phyloP scores from a whole-genome alignment of 1,139 yeast species.

The Candida sp. region DNA sequence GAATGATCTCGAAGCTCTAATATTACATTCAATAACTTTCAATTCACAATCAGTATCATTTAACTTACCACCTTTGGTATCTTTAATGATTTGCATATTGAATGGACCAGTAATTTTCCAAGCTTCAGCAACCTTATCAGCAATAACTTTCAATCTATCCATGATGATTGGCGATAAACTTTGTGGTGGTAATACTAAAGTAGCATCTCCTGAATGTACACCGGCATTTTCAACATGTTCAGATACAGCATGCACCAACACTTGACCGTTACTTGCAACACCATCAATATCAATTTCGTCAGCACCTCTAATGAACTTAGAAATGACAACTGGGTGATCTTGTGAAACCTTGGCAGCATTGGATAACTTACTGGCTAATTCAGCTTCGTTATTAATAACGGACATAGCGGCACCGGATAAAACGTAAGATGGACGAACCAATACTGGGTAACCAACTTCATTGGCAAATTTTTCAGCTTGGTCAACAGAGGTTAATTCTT shows the following conservation, averaged over 20 bases:
- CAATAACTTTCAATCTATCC: constrained; percentile 68
- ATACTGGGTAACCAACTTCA: constrained; percentile 88
- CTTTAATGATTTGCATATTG: constrained; percentile 95
- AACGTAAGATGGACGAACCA: constrained; percentile 97
- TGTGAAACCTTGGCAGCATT: constrained; percentile 91
- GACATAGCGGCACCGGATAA: constrained; percentile 99
- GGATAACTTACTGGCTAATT: constrained; percentile 74
- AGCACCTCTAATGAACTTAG: constrained; percentile 94
- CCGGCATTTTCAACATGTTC: constrained; percentile 99
- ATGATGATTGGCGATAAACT: constrained; percentile 56
- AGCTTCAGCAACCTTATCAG: constrained; percentile 90
- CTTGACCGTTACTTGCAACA: constrained; percentile 86
- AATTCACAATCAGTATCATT: constrained; percentile 53
- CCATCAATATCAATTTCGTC: constrained; percentile 97
- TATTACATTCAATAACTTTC: constrained; percentile 97
- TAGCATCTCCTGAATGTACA: constrained; percentile 98
- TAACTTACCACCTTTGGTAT: constrained; percentile 44
- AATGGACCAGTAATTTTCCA: constrained; percentile 98
- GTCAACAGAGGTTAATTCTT: constrained; percentile 80
- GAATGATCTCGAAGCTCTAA: constrained; percentile 98
- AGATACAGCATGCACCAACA: constrained; percentile 91
- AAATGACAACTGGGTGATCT: constrained; percentile 96
- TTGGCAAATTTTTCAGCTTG: constrained; percentile 88
- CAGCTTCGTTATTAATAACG: constrained; percentile 74
- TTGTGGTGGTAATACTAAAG: constrained; percentile 91